Base-by-base conservation (phyloP, 2,329 filamentous ascomycete genomes). In the Tolypocladium amazonense region DNA sequence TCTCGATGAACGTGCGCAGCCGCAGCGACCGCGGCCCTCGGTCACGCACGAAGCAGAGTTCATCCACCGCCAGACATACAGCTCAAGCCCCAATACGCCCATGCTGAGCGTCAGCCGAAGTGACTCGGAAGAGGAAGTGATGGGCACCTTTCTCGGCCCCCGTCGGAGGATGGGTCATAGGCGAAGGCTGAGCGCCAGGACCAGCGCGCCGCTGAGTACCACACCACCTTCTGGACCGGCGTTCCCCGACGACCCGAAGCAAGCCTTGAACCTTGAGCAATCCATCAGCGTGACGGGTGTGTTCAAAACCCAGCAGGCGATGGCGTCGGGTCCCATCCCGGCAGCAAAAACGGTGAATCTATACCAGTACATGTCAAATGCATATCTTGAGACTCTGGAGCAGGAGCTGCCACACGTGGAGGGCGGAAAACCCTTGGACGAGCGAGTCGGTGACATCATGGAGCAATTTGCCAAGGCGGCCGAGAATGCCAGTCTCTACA, bases 41-140 rank as follows among this genome's bases (percentile, higher is more conserved):
- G 70, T 72, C 18, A 64, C 71, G 12, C 67, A 73, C 58, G 69
- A 77, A 56, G 56, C 72, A 47, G 68, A 73, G 33, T 65, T 69
- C 38, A 62, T 71, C 57, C 72, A 75, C 3, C 71, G 75, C 18
- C 71, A 76, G 1, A 75, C 77, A 0, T 81, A 78, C 56, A 76
- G 76, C 60, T 78, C 81, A 0, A 82, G 76, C 57, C 77, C 80
- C 1, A 77, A 73, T 20, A 75, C 76, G 0, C 78, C 79, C 6
- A 76, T 79, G 65, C 72, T 85, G 27, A 83, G 80, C 64, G 76
- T 81, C 58, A 86, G 82, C 65, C 79, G 79, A 54, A 87, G 84
- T 64, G 84, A 87, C 64, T 88, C 85, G 0, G 85, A 88, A 65
- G 85, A 87, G 63, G 85, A 88, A 57, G 81, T 82, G 0, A 75